Evolutionary conservation across 257 asterid genomes (phyloP), one percentile per base, ranked within the genome.

Genomic region (Jasminum sambac): DNA sequence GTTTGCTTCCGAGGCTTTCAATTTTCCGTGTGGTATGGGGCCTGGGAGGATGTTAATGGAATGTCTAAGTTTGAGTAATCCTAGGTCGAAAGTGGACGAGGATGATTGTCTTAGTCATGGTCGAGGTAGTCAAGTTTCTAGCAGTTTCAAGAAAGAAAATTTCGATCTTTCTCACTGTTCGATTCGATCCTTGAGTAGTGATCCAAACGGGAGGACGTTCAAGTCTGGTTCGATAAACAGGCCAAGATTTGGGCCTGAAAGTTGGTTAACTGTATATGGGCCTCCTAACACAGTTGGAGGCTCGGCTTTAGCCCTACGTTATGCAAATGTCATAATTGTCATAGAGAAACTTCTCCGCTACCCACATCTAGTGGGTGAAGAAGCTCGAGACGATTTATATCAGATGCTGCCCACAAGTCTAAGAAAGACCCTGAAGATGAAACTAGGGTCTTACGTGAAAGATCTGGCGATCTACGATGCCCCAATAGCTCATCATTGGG

Each of bases 351-450:
- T 95, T 36, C 94, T 91, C 0, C 83, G 75, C 17, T 91, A 90
- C 69, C 99, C 99, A 9, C 96, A 95, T 80, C 75, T 95, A 67
- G 88, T 95, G 2, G 99, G 99, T 0, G 96, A 91, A 2, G 99
- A 95, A 69, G 96, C 97, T 6, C 77, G 98, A 70, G 97, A 92
- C n/a, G 99, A 95, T 72, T 78, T 95, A 21, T 95, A 95, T 72
- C 92, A 87, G 70, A 91, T 95, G 99, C 84, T 91, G 74, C 99
- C 99, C 0, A 74, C 83, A 14, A 91, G 89, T 91, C 81, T 95
- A 43, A 81, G 92, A 30, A 88, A 82, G 79, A 83, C 80, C 0
- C 37, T 92, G 77, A 91, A 87, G 84, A 63, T 72, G 46, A 81
- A 75, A 30, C 19, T 91, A 74, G 88, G 79, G 80, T 84, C 92